Conservation (phyloP, 352 stramenopile genomes). For the Aphanomyces astaci region DNA sequence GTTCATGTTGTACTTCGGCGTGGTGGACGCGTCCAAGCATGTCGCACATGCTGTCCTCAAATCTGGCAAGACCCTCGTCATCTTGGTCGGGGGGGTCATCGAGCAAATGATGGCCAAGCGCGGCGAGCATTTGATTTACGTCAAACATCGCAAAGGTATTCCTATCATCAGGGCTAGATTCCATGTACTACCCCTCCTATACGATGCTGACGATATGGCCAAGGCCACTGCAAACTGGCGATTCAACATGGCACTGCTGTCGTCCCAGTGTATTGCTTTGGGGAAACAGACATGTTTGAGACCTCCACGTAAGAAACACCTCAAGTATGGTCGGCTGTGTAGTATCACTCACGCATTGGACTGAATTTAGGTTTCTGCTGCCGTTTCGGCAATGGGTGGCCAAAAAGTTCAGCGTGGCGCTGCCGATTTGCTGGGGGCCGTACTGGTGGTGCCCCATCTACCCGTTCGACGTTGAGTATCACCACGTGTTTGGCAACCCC, state of each 20-base stretch:
- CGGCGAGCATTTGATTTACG: conserved; percentile 66
- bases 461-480: conserved; percentile 49
- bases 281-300: conserved; percentile 77
- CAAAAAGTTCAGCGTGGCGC: conserved; percentile 53
- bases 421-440: conserved; percentile 50
- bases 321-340: too few species aligned
- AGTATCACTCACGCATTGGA: too few species aligned
- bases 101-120: conserved; percentile 77
- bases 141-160: conserved; percentile 70
- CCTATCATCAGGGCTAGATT: too few species aligned
- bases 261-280: conserved; percentile 72
- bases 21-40: conserved; percentile 55
- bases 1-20: conserved; percentile 67
- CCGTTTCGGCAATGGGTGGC: conserved; percentile 61
- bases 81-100: conserved; percentile 67
- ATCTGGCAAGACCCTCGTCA: conserved; percentile 68
- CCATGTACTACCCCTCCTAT: too few species aligned
- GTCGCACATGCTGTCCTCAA: conserved; percentile 48
- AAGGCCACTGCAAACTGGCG: conserved; percentile 61
- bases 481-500: conserved; percentile 68
- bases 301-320: conserved; percentile 48
- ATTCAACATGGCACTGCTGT: conserved; percentile 67
- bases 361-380: conserved; percentile 39
- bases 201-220: neutral
- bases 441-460: conserved; percentile 51